Base-by-base conservation (phyloP, 176 grass and related monocot species). In the Hordeum marinum region DNA sequence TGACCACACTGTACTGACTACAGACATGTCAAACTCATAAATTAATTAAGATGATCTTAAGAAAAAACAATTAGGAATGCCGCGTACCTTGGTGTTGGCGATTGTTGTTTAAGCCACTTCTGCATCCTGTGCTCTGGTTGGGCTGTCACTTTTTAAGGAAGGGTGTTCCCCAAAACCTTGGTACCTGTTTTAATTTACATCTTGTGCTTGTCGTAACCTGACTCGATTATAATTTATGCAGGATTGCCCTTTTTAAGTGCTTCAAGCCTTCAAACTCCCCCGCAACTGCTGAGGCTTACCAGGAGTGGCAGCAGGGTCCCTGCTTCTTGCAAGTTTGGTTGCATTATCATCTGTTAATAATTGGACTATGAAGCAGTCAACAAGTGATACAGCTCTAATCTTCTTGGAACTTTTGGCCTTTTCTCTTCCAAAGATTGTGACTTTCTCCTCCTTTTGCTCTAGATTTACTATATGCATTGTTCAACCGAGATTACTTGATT, bases 141-240 rank as follows among this genome's bases (percentile, higher is more conserved):
- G 76, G 83, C 75, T 91, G 46, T 82, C 94, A 91, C 76, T 80
- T 75, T 54, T 89, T 91, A 93, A 89, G 91, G 94, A 96, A 85
- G 83, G 81, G 72, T 96, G 91, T 89, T 67, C 72, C 94, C 79
- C 12, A 84, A 90, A 88, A 86, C 2, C 63, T 95, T 61, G 79
- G 88, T 76, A 29, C 21, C 63, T 76, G 60, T 69, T 84, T 74
- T 73, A 68, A 12, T 82, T 72, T 67, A 78, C 31, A 24, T 32
- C 20, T 32, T 43, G 25, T 26, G 64, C 7, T 40, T 79, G 80
- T 93, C 63, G 20, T 80, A 21, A 21, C 46, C 15, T 84, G 76
- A 21, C 0, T 71, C 42, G 20, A 45, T 58, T 59, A 77, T 72
- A 84, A 41, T 73, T 73, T 73, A 73, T 79, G 55, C 39, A 73